Evolutionary conservation across 352 stramenopile genomes (phyloP), one percentile per base, ranked within the genome.

Genomic region (Pythium graminicola): DNA sequence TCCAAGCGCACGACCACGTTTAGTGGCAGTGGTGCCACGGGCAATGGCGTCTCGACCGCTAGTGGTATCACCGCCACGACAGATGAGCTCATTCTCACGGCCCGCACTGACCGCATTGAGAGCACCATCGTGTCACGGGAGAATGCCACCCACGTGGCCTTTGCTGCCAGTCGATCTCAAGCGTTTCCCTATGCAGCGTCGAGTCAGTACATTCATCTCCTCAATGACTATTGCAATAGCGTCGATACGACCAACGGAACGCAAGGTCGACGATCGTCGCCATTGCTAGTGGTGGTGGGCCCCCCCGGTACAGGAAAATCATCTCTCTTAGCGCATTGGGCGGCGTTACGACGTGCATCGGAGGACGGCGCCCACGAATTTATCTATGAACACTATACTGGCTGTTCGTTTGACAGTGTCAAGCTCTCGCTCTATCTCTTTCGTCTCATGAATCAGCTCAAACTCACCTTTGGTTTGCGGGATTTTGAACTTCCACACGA

Each of bases 401-500:
- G 82, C 10, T 89, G 82, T 50, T 91, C 82, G 16, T 93, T 85
- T 51, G 82, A 93, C 55, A 89, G 76, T 46, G 77, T 93, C 48
- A 87, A 89, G 53, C 64, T 92, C 13, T 86, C 81, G 43, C 59
- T 89, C 36, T 87, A 89, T 60, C 68, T 92, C 20, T 92, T 88
- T 55, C 73, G 82, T 23, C 75, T 89, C 50, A 91, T 93, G 78
- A 69, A 74, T 43, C 72, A 90, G 51, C 67, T 93, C 57, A 87
- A 87, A 35, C 64, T 74, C 19, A 78, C 73, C 19, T 88, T 83
- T 38, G 69, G 43, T 7, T 70, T 93, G n/a, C 68, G 72, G 0
- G 82, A 93, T 22, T 93, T 93, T 46, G 82, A 93, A 46, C 64
- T 91, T 6, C 80, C 80, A 10, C 74, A 63, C 24, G 80, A 89